These are phyloP conservation scores for Russula emetica DNA, from an alignment of 768 basidiomycete genomes.

Conservation along the genomic window DNA sequence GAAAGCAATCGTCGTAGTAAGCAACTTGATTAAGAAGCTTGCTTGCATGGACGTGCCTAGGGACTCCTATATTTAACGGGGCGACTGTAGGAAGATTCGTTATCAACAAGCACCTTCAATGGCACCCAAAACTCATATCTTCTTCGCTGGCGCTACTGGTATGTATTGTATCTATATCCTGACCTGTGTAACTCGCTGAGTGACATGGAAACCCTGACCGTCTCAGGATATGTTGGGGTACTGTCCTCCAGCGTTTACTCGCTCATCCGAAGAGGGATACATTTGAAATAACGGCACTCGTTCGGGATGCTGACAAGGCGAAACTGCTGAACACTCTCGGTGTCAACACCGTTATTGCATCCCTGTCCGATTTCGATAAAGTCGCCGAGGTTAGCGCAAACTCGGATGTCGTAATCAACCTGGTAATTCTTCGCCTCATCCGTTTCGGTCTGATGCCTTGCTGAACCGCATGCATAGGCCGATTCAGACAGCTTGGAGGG, in stretches of 20 bases:
- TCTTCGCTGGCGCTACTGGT: constrained; percentile 26
- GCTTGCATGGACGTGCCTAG: background rate
- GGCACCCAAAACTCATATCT: constrained; percentile 19
- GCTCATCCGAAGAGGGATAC: constrained; percentile 35
- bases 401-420: constrained; percentile 44
- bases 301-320: constrained; percentile 45
- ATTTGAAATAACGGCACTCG: constrained; percentile 44
- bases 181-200: background rate
- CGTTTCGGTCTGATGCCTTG: background rate
- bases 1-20: background rate
- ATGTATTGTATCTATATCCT: background rate
- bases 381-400: constrained; percentile 44
- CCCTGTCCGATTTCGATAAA: constrained; percentile 41
- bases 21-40: background rate
- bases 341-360: constrained; percentile 38
- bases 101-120: background rate
- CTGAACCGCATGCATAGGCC: constrained; percentile 33
- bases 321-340: constrained; percentile 36
- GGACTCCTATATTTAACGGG: background rate
- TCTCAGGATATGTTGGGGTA: constrained; percentile 48
- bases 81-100: background rate
- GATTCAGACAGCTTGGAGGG: constrained; percentile 47
- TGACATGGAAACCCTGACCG: background rate
- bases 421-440: constrained; percentile 29
- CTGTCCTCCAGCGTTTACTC: constrained; percentile 44